phyloP scores from a whole-genome alignment of 148 eudicot species.

The Rhododendron ferrugineum region DNA sequence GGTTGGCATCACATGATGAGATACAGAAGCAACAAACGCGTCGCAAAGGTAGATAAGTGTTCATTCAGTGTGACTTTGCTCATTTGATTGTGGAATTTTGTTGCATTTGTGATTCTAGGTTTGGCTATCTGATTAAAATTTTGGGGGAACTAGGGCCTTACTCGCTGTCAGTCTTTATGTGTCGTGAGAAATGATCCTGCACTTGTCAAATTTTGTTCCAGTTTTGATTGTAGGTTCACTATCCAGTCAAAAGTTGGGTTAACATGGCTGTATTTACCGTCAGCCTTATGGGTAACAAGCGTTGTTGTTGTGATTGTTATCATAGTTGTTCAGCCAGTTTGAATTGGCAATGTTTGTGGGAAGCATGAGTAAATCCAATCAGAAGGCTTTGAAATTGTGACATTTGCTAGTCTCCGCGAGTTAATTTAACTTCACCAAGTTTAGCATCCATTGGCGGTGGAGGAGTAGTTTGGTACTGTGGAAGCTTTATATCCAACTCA shows the following conservation, averaged over 20 bases:
- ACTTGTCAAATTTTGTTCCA: background rate
- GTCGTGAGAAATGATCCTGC: background rate
- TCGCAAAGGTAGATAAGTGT: constrained; percentile 47
- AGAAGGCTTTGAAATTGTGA: background rate
- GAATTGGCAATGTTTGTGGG: background rate
- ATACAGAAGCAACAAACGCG: constrained; percentile 62
- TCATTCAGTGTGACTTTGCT: background rate
- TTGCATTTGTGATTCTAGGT: background rate
- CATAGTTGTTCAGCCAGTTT: background rate
- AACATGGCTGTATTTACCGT: background rate
- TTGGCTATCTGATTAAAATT: background rate
- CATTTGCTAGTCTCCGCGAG: background rate
- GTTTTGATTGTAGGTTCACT: background rate
- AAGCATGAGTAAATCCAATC: background rate
- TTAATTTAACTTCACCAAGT: background rate
- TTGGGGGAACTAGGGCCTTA: background rate
- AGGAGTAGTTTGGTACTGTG: background rate
- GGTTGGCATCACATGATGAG: constrained; percentile 91
- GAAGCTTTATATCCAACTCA: background rate
- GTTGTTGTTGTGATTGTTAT: background rate
- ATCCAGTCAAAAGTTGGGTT: background rate
- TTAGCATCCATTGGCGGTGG: background rate
- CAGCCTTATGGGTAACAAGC: background rate
- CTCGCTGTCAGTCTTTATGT: background rate
- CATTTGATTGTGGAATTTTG: background rate